Evolutionary conservation across 164 flowering plant genomes (phyloP).

Genomic region (Tetracentron sinense): DNA sequence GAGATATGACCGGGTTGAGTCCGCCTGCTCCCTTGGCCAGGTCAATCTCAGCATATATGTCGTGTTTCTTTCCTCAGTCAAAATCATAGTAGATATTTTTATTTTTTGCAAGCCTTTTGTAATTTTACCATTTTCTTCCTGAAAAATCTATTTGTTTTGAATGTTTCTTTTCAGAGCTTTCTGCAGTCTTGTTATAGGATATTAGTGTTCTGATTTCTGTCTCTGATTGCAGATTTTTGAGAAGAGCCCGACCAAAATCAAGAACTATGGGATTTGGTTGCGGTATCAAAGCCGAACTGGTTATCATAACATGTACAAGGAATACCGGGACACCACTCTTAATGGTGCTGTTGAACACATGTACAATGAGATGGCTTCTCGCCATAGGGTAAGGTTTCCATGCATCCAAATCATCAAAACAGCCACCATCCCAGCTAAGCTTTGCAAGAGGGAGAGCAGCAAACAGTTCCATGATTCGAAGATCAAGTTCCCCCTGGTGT

Average conservation of each 20-base stretch:
- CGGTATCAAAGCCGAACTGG: conserved; percentile 84
- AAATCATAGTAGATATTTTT: no score
- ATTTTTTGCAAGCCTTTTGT: no score
- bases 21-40: no score
- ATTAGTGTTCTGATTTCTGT: not conserved
- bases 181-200: not conserved
- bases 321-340: conserved; percentile 80
- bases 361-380: conserved; percentile 92
- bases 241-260: conserved; percentile 74
- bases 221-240: conserved; percentile 54
- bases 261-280: conserved; percentile 83
- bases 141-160: no score
- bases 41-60: no score
- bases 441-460: conserved; percentile 85
- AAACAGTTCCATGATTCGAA: conserved; percentile 72
- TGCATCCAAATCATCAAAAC: conserved; percentile 89
- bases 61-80: no score
- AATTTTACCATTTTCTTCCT: no score
- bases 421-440: conserved; percentile 76
- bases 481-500: conserved; percentile 82
- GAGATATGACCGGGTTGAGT: no score
- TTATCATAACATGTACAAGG: conserved; percentile 95
- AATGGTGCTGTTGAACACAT: conserved; percentile 82
- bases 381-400: conserved; percentile 76
- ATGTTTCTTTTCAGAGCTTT: not conserved